phyloP scores from a whole-genome alignment of 192 early-diverging fungal genomes.

The Cetraspora pellucida region DNA sequence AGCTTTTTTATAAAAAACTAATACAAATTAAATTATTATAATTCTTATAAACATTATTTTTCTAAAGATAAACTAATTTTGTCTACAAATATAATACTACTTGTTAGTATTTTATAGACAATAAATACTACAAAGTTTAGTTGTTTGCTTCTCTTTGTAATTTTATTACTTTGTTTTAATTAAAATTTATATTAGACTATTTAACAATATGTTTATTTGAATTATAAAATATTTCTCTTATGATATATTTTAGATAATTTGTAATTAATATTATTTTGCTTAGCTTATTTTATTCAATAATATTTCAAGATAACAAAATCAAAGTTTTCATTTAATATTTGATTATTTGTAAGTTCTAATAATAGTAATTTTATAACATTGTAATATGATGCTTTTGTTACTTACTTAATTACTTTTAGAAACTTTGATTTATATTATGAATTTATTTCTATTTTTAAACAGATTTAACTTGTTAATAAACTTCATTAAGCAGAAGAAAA shows the following conservation, averaged over 20 bases:
- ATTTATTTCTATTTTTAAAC: not conserved
- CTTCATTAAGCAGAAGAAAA: not conserved
- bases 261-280: constrained; percentile 1
- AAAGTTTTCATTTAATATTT: not conserved
- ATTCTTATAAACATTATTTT: constrained; percentile 20
- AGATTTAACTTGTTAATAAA: not conserved
- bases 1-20: not conserved
- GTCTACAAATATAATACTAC: not conserved
- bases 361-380: not conserved
- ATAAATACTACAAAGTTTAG: constrained; percentile 17
- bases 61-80: constrained; percentile 13
- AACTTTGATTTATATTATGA: not conserved
- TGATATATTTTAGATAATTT: constrained; percentile 11
- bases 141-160: constrained; percentile 10
- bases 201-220: constrained; percentile 18
- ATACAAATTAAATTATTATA: not conserved
- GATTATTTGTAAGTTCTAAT: not conserved
- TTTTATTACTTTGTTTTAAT: not conserved
- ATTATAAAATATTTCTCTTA: constrained; percentile 7
- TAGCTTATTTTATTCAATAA: not conserved
- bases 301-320: not conserved
- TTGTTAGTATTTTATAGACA: constrained; percentile 10
- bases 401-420: not conserved
- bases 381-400: not conserved
- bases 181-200: constrained; percentile 7